Percentiles rank a stretch among this genome's conserved stretches.
These are phyloP conservation scores for Pseudogymnoascus sp. DNA, from an alignment of 2,329 filamentous ascomycete species.

Conservation along the genomic window DNA sequence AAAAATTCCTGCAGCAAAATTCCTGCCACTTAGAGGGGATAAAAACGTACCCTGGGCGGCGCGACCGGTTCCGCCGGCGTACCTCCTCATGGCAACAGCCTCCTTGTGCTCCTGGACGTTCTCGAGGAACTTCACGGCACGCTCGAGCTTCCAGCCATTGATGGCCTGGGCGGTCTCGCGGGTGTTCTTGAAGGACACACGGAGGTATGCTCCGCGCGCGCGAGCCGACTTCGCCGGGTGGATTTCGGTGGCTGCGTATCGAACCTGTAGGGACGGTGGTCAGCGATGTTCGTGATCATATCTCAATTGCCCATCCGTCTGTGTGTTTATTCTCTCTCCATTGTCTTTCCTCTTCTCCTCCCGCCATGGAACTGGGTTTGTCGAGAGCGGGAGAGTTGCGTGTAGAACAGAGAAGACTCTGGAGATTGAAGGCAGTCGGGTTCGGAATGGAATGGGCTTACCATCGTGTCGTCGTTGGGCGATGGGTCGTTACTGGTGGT, in stretches of 20 bases:
- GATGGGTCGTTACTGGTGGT: conserved; percentile 13
- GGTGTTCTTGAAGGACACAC: conserved; percentile 99
- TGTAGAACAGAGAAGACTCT: neutral
- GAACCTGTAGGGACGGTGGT: conserved; percentile 51
- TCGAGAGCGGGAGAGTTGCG: neutral
- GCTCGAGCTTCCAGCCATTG: conserved; percentile 72
- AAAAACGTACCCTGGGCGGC: conserved; percentile 82
- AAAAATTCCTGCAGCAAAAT: neutral
- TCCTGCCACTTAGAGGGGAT: neutral
- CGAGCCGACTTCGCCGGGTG: conserved; percentile 87
- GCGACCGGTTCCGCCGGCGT: conserved; percentile 90
- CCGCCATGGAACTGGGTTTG: neutral
- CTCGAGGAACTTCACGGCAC: conserved; percentile 93
- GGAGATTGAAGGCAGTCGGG: conserved; percentile 5
- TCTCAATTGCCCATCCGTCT: conserved; percentile 6
- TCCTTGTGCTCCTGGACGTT: conserved; percentile 97
- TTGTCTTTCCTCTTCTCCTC: neutral
- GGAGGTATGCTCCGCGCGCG: conserved; percentile 96
- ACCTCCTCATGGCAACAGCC: conserved; percentile 97
- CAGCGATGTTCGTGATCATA: conserved; percentile 1
- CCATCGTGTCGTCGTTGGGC: conserved; percentile 15
- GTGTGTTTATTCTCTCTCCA: neutral
- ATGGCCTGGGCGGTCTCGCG: conserved; percentile 98
- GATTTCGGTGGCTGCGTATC: conserved; percentile 90
- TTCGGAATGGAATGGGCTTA: conserved; percentile 12